A percentile compares a stretch with the other conserved stretches of the same genome.
Conservation (phyloP, 2,329 filamentous ascomycete species). For the Gyromitra esculenta region DNA sequence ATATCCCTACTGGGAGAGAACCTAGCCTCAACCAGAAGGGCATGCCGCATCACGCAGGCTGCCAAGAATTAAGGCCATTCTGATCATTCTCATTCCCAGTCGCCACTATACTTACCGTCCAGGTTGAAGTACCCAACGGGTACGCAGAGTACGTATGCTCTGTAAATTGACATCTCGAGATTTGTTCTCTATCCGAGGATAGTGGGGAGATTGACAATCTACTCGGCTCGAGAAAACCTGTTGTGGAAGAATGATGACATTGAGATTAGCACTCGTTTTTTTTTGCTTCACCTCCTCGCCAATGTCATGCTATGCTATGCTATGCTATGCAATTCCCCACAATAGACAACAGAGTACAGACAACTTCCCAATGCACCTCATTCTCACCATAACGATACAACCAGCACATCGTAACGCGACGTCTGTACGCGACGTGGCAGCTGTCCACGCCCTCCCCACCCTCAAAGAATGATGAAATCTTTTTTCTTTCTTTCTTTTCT, state of each 20-base stretch:
- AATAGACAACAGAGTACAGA: neutral
- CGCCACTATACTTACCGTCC: neutral
- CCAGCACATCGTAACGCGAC: conserved; percentile 25
- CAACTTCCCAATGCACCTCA: conserved; percentile 1
- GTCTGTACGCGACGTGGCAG: conserved; percentile 42
- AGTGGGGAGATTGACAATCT: conserved; percentile 14
- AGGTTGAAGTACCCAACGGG: neutral
- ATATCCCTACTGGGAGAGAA: conserved; percentile 26
- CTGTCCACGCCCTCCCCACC: conserved; percentile 32
- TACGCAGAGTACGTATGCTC: neutral
- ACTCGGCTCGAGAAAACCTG: conserved; percentile 5
- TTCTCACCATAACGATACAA: neutral
- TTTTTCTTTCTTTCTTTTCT: neutral
- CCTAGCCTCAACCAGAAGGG: conserved; percentile 17
- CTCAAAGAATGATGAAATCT: conserved; percentile 11
- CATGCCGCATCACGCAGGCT: conserved; percentile 17
- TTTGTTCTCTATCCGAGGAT: neutral
- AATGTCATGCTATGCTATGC: conserved; percentile 8
- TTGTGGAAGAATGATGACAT: conserved; percentile 7
- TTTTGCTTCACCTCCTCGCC: neutral
- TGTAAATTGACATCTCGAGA: neutral
- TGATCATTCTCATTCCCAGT: conserved; percentile 9
- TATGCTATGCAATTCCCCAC: conserved; percentile 16
- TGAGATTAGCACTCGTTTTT: neutral
- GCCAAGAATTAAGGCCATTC: conserved; percentile 14